Conservation (phyloP, 352 stramenopile genomes). For the Peronosclerospora sorghi region DNA sequence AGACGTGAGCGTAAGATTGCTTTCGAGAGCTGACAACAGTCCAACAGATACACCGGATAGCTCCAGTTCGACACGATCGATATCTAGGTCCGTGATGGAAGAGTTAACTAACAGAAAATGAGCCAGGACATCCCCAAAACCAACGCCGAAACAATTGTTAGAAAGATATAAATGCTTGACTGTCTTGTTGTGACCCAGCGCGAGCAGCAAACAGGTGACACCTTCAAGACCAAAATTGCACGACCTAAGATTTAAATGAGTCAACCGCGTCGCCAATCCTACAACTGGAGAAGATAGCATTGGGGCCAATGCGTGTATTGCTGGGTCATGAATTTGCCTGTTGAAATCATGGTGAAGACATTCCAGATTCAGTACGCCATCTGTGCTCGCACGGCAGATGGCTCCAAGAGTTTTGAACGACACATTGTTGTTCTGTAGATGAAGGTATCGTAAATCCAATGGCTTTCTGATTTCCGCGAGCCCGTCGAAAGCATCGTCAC, state of each 20-base stretch:
- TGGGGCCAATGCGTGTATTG: conserved; percentile 45
- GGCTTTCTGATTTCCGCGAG: conserved; percentile 11
- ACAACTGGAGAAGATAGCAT: conserved; percentile 34
- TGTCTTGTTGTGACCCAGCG: conserved; percentile 36
- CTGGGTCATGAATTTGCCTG: conserved; percentile 42
- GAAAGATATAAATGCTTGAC: no score
- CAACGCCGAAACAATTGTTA: conserved; percentile 60
- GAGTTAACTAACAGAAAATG: conserved; percentile 50
- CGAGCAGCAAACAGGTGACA: conserved; percentile 39
- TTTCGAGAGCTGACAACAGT: conserved; percentile 35
- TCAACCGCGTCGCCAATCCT: conserved; percentile 27
- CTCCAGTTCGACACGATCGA: conserved; percentile 54
- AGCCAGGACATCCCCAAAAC: conserved; percentile 60
- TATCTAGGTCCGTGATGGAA: conserved; percentile 33
- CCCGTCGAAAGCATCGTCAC: conserved; percentile 47
- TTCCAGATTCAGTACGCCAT: conserved; percentile 37
- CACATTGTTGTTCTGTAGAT: conserved; percentile 50
- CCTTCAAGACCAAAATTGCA: conserved; percentile 63
- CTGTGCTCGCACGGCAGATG: conserved; percentile 35
- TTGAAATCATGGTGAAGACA: conserved; percentile 56
- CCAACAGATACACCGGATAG: conserved; percentile 31
- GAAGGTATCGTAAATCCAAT: conserved; percentile 29
- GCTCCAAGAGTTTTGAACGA: conserved; percentile 28
- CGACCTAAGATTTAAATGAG: conserved; percentile 49
- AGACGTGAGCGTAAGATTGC: conserved; percentile 32